Evolutionary conservation across 805 yeast genomes (phyloP).

Genomic region (Kodamaea laetipori): DNA sequence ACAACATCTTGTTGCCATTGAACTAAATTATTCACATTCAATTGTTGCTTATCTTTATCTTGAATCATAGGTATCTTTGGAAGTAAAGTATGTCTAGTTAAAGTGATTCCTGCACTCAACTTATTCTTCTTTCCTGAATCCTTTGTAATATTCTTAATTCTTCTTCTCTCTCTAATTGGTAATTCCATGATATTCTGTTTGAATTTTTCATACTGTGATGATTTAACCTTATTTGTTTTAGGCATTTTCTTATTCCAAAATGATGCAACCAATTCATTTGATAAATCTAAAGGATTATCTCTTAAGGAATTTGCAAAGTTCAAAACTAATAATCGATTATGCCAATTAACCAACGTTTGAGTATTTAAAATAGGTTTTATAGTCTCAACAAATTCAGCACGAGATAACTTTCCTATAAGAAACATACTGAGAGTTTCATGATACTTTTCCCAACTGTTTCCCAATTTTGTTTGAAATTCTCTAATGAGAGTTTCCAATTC

Average conservation of each 20-base stretch:
- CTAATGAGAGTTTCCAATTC: conserved; percentile 55
- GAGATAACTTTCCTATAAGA: conserved; percentile 74
- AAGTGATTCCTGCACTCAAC: conserved; percentile 66
- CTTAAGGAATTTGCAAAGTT: conserved; percentile 82
- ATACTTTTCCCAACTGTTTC: conserved; percentile 83
- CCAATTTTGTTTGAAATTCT: conserved; percentile 72
- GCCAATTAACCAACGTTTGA: conserved; percentile 56
- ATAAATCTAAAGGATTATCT: conserved; percentile 65
- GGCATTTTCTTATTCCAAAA: conserved; percentile 54
- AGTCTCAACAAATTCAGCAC: conserved; percentile 66
- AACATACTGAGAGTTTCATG: conserved; percentile 77
- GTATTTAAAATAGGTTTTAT: conserved; percentile 58
- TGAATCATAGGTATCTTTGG: conserved; percentile 84
- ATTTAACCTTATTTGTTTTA: conserved; percentile 49
- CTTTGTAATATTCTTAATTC: conserved; percentile 79
- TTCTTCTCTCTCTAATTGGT: conserved; percentile 78
- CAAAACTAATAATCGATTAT: conserved; percentile 79
- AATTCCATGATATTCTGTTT: conserved; percentile 85
- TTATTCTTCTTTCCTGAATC: conserved; percentile 80
- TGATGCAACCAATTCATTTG: conserved; percentile 40
- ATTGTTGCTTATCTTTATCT: conserved; percentile 46
- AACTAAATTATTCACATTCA: conserved; percentile 53
- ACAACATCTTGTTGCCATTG: conserved; percentile 93
- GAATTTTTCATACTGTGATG: conserved; percentile 76
- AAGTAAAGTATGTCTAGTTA: conserved; percentile 68